Evolutionary conservation across 768 basidiomycete genomes (phyloP).

Genomic region (Boletus edulis): DNA sequence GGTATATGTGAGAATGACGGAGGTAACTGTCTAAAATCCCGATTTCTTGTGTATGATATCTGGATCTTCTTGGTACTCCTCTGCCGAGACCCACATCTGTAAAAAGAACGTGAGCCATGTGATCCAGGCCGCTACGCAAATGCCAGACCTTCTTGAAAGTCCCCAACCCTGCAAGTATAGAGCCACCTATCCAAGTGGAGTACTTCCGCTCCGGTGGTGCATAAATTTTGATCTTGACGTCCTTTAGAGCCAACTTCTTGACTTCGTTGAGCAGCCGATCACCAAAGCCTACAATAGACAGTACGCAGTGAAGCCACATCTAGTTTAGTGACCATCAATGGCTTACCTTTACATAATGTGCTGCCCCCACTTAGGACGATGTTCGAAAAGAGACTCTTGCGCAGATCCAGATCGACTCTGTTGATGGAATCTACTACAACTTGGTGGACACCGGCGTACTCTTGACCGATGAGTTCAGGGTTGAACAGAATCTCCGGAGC

Average conservation of each 20-base stretch:
- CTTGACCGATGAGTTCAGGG: slow-evolving; percentile 93
- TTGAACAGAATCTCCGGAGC: slow-evolving; percentile 98
- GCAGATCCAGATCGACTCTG: slow-evolving; percentile 92
- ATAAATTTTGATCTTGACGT: slow-evolving; percentile 98
- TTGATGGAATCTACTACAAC: slow-evolving; percentile 98
- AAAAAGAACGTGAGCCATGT: slow-evolving; percentile 8
- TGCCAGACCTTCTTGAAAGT: slow-evolving; percentile 91
- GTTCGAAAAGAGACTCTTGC: slow-evolving; percentile 94
- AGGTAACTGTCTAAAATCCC: slow-evolving; percentile 53
- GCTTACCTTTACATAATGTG: slow-evolving; percentile 86
- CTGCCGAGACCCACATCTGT: slow-evolving; percentile 99
- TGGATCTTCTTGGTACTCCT: slow-evolving; percentile 99
- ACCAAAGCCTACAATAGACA: slow-evolving; percentile 68
- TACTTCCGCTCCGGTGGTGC: slow-evolving; percentile 99
- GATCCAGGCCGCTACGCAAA: neutral
- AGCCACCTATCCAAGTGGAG: slow-evolving; percentile 96
- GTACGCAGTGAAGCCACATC: slow-evolving; percentile 19
- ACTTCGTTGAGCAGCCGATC: slow-evolving; percentile 96
- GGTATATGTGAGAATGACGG: slow-evolving; percentile 28
- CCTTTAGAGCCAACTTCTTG: slow-evolving; percentile 92
- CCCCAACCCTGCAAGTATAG: slow-evolving; percentile 90
- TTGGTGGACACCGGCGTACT: slow-evolving; percentile 97
- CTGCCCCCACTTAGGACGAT: slow-evolving; percentile 96
- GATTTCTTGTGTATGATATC: slow-evolving; percentile 97
- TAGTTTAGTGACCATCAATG: neutral